These are phyloP conservation scores for Neofusicoccum umdonicola DNA, from an alignment of 2,329 filamentous ascomycete species.

Conservation along the genomic window DNA sequence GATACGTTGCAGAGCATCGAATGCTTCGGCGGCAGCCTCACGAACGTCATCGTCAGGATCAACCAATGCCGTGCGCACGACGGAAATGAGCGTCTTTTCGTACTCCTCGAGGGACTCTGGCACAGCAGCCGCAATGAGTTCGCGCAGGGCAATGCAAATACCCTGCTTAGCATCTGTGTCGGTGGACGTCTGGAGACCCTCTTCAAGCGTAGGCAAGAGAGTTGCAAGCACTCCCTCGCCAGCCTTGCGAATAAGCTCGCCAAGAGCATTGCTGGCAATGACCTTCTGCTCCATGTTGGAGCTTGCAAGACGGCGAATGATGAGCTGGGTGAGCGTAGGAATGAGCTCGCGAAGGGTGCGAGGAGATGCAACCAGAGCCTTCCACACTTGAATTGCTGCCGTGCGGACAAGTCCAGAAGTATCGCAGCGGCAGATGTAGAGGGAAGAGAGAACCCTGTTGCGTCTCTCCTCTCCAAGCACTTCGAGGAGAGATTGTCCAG, in stretches of 20 bases:
- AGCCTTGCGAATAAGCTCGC: conserved; percentile 94
- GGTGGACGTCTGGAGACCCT: conserved; percentile 76
- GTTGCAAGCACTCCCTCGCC: conserved; percentile 89
- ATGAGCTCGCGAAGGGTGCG: conserved; percentile 92
- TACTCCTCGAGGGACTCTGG: conserved; percentile 88
- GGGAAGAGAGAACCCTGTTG: conserved; percentile 93
- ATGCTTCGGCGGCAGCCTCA: conserved; percentile 94
- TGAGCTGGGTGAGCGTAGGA: conserved; percentile 88
- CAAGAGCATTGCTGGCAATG: conserved; percentile 94
- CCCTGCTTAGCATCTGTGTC: conserved; percentile 94
- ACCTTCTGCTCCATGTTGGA: conserved; percentile 98
- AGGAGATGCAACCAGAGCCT: conserved; percentile 88
- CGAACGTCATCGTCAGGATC: conserved; percentile 87
- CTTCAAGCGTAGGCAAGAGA: conserved; percentile 85
- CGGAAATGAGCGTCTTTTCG: conserved; percentile 90
- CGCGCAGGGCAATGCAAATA: conserved; percentile 92
- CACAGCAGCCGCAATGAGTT: conserved; percentile 86
- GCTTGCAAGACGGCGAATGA: conserved; percentile 90
- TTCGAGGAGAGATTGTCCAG: conserved; percentile 88
- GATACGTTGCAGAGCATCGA: conserved; percentile 90
- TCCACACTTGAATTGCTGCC: conserved; percentile 92
- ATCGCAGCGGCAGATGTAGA: conserved; percentile 97
- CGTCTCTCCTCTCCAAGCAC: conserved; percentile 93
- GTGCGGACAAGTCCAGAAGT: conserved; percentile 87
- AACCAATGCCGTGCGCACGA: conserved; percentile 87